These are phyloP conservation scores for Exobasidium rhododendri DNA, from an alignment of 1,284 basidiomycete genomes.

Conservation along the genomic window DNA sequence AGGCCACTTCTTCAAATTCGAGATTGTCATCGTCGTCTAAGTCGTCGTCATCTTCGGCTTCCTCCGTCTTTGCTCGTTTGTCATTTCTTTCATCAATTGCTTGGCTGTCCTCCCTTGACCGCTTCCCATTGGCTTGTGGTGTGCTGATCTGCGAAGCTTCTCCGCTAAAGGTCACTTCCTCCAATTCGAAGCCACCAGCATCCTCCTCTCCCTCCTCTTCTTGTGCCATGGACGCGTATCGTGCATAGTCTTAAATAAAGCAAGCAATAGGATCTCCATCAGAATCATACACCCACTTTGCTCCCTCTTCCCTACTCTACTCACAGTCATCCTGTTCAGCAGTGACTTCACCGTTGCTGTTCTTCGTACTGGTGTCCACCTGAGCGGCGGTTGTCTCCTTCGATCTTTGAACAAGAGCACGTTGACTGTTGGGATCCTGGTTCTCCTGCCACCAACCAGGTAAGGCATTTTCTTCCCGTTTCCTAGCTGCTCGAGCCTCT, in stretches of 20 bases:
- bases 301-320: constrained; percentile 12
- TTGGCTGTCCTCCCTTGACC: constrained; percentile 14
- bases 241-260: constrained; percentile 36
- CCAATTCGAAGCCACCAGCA: constrained; percentile 31
- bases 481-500: constrained; percentile 39
- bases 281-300: not conserved
- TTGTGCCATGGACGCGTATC: constrained; percentile 41
- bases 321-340: constrained; percentile 42
- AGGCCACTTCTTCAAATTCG: constrained; percentile 18
- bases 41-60: constrained; percentile 4
- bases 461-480: constrained; percentile 76
- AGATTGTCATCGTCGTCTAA: constrained; percentile 16
- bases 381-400: constrained; percentile 18
- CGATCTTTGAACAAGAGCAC: constrained; percentile 27
- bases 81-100: not conserved
- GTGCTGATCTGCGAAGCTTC: not conserved
- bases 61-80: constrained; percentile 3
- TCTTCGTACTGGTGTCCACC: constrained; percentile 25
- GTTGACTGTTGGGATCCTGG: constrained; percentile 6
- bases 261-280: not conserved
- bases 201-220: constrained; percentile 26
- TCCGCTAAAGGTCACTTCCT: constrained; percentile 15
- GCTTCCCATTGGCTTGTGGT: constrained; percentile 9
- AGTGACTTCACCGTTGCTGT: constrained; percentile 20
- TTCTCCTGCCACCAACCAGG: constrained; percentile 84